Base-by-base conservation (phyloP, 768 basidiomycete species). In the Russula virescens region DNA sequence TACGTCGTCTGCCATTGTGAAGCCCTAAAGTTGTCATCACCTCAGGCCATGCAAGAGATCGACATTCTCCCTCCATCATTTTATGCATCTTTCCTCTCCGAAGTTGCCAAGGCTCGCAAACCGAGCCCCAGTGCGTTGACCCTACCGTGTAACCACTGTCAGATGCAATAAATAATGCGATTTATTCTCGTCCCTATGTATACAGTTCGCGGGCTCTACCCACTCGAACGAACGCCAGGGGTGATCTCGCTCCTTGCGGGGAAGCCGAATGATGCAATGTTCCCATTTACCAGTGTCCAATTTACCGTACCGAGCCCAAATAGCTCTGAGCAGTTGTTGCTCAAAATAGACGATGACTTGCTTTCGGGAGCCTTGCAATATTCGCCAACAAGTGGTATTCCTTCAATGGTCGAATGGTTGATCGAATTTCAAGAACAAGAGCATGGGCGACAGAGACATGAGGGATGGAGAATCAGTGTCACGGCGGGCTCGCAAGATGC, bases 401-500 rank as follows among this genome's bases (percentile, higher is more conserved):
- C 80, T 18, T 77, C 77, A n/a, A 75, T 96, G 5, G 69, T 79
- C 4, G 78, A 84, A 23, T 94, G 91, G 89, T 70, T 93, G 16
- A 73, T 78, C 52, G 83, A 82, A 5, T 74, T 98, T 58, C 93
- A 97, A 72, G 84, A 82, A 66, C 70, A 72, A 11, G 78, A 79
- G 45, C 95, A 98, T 69, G 83, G 82, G 5, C 79, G 91, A 49
- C 77, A 78, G 53, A 71, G 69, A 47, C 10, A 77, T 2, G 73
- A 74, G 67, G 86, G 84, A 8, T 98, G 94, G 94, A 76, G 78
- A 47, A 72, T 94, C 11, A 85, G 83, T 46, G 76, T 97, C 11
- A 93, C 94, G 1, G 79, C 80, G 45, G 95, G 95, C 13, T 91
- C 90, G 48, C 95, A 97, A 74, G 94, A 97, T 77, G 71, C 93